Conservation (phyloP, 179 eudicot genomes). For the Actinidia arguta region DNA sequence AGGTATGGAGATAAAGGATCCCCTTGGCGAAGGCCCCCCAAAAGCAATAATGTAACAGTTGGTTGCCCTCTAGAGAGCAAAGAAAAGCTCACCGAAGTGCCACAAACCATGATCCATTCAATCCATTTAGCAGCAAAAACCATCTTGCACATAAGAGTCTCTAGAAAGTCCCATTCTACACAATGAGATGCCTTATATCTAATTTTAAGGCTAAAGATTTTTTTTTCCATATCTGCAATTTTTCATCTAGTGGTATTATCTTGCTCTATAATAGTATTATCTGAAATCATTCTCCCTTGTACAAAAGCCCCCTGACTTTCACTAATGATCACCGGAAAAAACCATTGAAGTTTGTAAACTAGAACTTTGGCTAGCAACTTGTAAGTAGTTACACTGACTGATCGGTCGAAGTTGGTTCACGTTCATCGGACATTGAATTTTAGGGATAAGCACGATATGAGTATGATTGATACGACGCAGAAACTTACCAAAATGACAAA, state of each 20-base stretch:
- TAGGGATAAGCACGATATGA: neutral
- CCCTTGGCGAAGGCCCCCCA: neutral
- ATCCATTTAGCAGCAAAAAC: neutral
- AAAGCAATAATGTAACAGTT: neutral
- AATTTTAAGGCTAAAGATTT: neutral
- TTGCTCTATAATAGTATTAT: neutral
- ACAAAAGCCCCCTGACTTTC: neutral
- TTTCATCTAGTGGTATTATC: neutral
- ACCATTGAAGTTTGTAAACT: neutral
- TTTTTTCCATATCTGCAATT: neutral
- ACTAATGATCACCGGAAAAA: neutral
- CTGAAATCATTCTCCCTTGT: neutral
- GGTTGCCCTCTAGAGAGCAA: neutral
- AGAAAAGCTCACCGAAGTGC: neutral
- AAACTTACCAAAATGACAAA: neutral
- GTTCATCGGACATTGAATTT: neutral
- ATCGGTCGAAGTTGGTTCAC: neutral
- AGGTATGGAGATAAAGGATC: neutral
- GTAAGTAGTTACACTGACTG: neutral
- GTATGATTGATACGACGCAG: neutral
- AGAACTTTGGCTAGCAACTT: neutral
- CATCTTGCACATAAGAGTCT: neutral
- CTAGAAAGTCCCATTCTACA: neutral
- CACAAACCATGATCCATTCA: neutral
- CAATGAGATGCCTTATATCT: neutral